Evolutionary conservation across 106 monocot genomes (phyloP), one percentile per base, ranked within the genome.

Genomic region (Allium cepa): DNA sequence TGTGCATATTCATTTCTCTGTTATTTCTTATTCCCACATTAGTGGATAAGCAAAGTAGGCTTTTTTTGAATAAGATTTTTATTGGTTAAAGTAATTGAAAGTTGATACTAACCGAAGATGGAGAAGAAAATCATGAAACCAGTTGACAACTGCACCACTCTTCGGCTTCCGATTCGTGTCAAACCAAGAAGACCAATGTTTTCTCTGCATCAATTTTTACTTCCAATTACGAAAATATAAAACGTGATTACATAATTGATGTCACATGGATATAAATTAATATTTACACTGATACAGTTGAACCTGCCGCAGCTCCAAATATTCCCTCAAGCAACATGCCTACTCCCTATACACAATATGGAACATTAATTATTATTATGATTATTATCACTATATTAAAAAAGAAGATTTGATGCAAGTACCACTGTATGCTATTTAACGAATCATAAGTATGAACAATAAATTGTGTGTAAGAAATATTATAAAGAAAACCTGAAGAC

Each of bases 111-210:
- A 88, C 93, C 94, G 51, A 94, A 84, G 18, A 90, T 90, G 67
- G 90, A 84, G 79, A 94, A 94, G 74, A 94, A 90, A 66, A 94
- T 73, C 94, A 90, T 94, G 76, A 90, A 94, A 47, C 69, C 90
- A 17, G 90, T 78, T 48, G 94, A 90, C 71, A 94, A 80, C 78
- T 94, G 87, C 49, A 90, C 79, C 4, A 87, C 78, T 73, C 94
- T 76, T 50, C 94, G 79, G 68, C 90, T 94, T 66, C 90, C 94
- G 17, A 90, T 62, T 74, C 73, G 65, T 16, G 94, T 90, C 60
- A 94, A 63, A 26, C 90, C 90, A 64, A 94, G 77, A n/a, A 94
- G 87, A 16, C 94, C 94, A 59, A 76, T 59, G 72, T 94, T 94
- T 75, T 87, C 94, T 53, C 94, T 94, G 68, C 73, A 67, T 67